Evolutionary conservation across 495 filamentous ascomycete species (phyloP).

Genomic region (Penicillium simplicissimum): DNA sequence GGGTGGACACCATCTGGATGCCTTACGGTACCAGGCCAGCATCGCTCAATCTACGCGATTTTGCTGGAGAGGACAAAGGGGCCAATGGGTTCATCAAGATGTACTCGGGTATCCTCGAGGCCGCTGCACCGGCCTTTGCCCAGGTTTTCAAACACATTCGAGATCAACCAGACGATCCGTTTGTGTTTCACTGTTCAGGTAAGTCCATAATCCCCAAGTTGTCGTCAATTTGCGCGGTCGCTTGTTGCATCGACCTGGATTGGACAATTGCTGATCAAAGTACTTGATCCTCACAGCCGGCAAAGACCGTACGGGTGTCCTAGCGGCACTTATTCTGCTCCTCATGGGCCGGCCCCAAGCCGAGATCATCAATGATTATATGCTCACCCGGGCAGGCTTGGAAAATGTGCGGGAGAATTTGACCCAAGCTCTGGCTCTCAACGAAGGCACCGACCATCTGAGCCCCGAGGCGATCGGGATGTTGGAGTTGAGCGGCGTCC

Average conservation of each 20-base stretch:
- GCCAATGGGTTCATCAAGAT: slow-evolving; percentile 56
- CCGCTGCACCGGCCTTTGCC: slow-evolving; percentile 29
- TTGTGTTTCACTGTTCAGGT: slow-evolving; percentile 65
- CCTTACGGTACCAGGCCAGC: slow-evolving; percentile 32
- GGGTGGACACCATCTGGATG: slow-evolving; percentile 52
- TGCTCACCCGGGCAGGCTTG: slow-evolving; percentile 32
- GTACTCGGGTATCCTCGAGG: slow-evolving; percentile 52
- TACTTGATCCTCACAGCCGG: slow-evolving; percentile 45
- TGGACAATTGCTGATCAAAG: neutral
- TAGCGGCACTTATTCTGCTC: slow-evolving; percentile 56
- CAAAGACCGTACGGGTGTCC: slow-evolving; percentile 64
- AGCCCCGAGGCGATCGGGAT: slow-evolving; percentile 29
- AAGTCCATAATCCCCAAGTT: slow-evolving; percentile 19
- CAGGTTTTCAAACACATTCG: slow-evolving; percentile 43
- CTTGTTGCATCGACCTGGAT: neutral
- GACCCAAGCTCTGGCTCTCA: slow-evolving; percentile 19
- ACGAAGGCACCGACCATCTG: slow-evolving; percentile 25
- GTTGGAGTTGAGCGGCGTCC: slow-evolving; percentile 31
- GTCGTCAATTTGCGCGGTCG: neutral
- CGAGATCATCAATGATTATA: slow-evolving; percentile 52
- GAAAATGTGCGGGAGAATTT: slow-evolving; percentile 32
- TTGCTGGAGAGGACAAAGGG: slow-evolving; percentile 54
- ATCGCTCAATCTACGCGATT: slow-evolving; percentile 51
- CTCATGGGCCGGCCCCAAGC: slow-evolving; percentile 51
- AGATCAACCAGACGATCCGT: slow-evolving; percentile 39